phyloP scores from a whole-genome alignment of 2,329 filamentous ascomycete species.

The Alternaria infectoria region DNA sequence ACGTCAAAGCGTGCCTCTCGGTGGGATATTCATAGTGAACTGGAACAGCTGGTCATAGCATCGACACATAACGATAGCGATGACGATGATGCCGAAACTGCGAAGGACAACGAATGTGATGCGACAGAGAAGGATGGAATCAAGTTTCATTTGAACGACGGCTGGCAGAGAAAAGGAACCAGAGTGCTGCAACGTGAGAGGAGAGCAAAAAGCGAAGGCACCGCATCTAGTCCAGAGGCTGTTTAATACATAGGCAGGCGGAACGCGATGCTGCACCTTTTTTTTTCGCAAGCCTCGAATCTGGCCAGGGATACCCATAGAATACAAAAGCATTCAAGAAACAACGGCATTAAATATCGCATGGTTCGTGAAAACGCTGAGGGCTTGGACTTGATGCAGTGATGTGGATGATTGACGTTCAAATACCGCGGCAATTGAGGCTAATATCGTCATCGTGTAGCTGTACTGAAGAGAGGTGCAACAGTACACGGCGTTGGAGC shows the following conservation, averaged over 20 bases:
- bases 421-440: constrained; percentile 20
- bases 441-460: background rate
- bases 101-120: background rate
- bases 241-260: background rate
- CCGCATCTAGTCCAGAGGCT: background rate
- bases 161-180: constrained; percentile 2
- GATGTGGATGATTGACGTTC: background rate
- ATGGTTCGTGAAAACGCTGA: background rate
- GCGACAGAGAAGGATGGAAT: background rate
- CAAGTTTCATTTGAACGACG: background rate
- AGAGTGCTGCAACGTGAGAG: background rate
- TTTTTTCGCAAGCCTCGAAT: background rate
- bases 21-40: constrained; percentile 2
- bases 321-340: background rate
- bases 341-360: background rate
- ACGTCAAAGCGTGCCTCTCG: background rate
- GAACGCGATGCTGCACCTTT: background rate
- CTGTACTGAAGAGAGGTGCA: background rate
- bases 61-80: constrained; percentile 7
- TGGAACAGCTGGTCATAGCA: constrained; percentile 13
- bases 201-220: constrained; percentile 3
- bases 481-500: background rate
- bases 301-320: background rate
- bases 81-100: background rate
- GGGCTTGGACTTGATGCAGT: background rate